Base-by-base conservation (phyloP, 2,329 filamentous ascomycete species). In the Stromatinia cepivora region DNA sequence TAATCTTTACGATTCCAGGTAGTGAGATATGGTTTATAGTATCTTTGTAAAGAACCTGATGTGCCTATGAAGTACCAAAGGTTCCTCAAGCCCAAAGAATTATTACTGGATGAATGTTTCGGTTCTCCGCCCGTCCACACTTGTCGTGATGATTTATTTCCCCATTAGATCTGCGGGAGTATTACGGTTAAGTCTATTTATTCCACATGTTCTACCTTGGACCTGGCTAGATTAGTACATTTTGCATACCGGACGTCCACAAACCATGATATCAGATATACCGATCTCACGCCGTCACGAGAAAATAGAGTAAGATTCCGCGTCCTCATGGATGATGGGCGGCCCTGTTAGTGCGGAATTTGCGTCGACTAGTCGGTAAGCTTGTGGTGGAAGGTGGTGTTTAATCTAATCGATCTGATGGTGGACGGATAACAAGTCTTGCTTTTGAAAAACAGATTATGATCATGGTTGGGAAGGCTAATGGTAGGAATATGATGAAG, bases 381-480 rank as follows among this genome's bases (percentile, higher is more conserved):
- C 54, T 57, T 42, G 31, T 57, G n/a, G n/a, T 57, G 25, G 42
- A 31, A 48, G 58, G 58, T 62, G 28, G 28, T n/a, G n/a, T n/a
- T 25, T 45, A 46, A 48, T 48, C 39, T 31, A 46, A 61, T 61
- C 57, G 9, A 61, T 46, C 39, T 28, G 17, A 45, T 28, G 25
- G 45, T 63, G 59, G 45, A 63, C 59, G 45, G 42, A 36, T 25
- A 11, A 31, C 22, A 4, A 52, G 31, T 1, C 45, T 11, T 17
- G 45, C 4, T n/a, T 62, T 36, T 34, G 45, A 17, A 17, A 13
- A 6, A 1, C 28, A 9, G 11, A 25, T 6, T 62, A 6, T 10
- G 9, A 25, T 50, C 22, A 36, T 39, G 15, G 13, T 17, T 48
- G 13, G 15, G 20, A n/a, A 34, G 31, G 9, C 10, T n/a, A n/a